These are phyloP conservation scores for Apophysomyces ossiformis DNA, from an alignment of 371 early-diverging fungal genomes.

Conservation along the genomic window DNA sequence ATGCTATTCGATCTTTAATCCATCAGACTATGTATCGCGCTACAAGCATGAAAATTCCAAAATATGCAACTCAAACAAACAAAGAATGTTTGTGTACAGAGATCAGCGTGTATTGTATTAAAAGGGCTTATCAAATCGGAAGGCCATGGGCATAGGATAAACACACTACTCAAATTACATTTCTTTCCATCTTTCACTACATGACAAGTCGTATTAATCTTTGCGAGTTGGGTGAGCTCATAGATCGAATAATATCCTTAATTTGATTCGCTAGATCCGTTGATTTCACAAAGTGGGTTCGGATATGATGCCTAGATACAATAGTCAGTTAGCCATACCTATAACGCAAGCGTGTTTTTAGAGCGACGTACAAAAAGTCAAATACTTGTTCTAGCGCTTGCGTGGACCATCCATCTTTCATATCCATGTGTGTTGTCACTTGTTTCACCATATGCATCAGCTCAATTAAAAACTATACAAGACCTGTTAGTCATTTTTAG, in stretches of 20 bases:
- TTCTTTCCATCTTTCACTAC: conserved; percentile 16
- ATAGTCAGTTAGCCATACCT: neutral
- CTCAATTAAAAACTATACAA: conserved; percentile 47
- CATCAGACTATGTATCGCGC: no score
- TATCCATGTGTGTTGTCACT: conserved; percentile 50
- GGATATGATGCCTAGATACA: conserved; percentile 43
- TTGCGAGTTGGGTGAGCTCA: conserved; percentile 51
- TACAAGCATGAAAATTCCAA: no score
- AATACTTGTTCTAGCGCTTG: conserved; percentile 60
- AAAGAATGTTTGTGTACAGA: no score
- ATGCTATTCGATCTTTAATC: no score
- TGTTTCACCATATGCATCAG: conserved; percentile 56
- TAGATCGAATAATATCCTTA: conserved; percentile 48
- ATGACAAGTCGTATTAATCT: conserved; percentile 45
- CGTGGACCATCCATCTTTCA: conserved; percentile 56
- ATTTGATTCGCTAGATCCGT: conserved; percentile 43
- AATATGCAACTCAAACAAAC: no score
- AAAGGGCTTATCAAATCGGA: no score
- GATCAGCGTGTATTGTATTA: no score
- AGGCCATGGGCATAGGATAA: neutral
- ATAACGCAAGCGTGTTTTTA: neutral
- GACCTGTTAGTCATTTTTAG: neutral
- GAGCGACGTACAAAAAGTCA: conserved; percentile 52
- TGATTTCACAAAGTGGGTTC: conserved; percentile 50
- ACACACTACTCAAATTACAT: neutral